Evolutionary conservation across 805 yeast species (phyloP), one percentile per base, ranked within the genome.

Genomic region (Candida sphagnicola): DNA sequence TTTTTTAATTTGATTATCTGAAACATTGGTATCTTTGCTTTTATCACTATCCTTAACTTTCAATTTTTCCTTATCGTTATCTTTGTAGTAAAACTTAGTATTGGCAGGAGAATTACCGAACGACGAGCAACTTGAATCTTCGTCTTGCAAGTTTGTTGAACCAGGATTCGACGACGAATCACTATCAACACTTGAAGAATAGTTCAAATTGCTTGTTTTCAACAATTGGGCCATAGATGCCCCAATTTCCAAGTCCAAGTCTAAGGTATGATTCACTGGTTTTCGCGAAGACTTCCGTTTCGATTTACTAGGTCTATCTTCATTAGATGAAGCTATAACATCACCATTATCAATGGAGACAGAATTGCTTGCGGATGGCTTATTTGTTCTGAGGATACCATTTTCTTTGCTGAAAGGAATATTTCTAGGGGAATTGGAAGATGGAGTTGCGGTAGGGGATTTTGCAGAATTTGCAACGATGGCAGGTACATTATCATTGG

Each of bases 161-260:
- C 31, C 25, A 10, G 30, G 31, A 21, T 24, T 28, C n/a, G 11
- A 21, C 11, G 38, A 28, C 19, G 43, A 37, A n/a, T 33, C 32
- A 14, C 15, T 19, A 26, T 24, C 29, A 18, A 31, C 18, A 13
- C 18, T 18, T 5, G 41, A 39, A 12, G 42, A 35, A 25, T 23
- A 38, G 19, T 17, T 23, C 3, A n/a, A 13, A 18, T 14, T 30
- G 12, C 37, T 40, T 24, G 31, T 38, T 18, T 30, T 44, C 43
- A 65, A 49, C 16, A 73, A 57, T 35, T 53, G 57, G 2, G 78
- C 77, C 69, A 70, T 61, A 24, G 72, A 63, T n/a, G 62, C 66
- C 17, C 70, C 73, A 31, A 74, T 70, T 38, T 71, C 77, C 30
- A 70, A 47, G 40, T 67, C 72, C 35, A 56, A 45, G 37, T 56